A percentile compares a stretch with the other conserved stretches of the same genome.
Evolutionary conservation across 441 rosid species (phyloP).

Genomic region (Eruca vesicaria): DNA sequence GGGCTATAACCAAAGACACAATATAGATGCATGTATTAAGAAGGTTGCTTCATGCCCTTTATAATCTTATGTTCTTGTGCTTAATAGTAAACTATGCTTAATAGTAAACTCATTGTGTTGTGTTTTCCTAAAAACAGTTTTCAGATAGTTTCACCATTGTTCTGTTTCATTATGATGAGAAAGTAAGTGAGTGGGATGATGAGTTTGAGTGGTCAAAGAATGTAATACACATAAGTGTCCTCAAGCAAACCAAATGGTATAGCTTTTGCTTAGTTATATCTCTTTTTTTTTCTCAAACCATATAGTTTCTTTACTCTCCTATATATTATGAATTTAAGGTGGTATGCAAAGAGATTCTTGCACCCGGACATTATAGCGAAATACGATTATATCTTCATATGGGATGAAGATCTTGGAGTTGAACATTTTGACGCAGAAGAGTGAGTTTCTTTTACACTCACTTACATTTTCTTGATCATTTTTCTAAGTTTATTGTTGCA

Average conservation of each 20-base stretch:
- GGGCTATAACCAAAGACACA: slow-evolving; percentile 72
- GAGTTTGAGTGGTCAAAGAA: slow-evolving; percentile 95
- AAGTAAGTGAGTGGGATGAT: slow-evolving; percentile 86
- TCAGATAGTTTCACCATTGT: slow-evolving; percentile 82
- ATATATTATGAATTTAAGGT: slow-evolving; percentile 47
- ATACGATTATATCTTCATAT: slow-evolving; percentile 93
- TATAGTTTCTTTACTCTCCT: neutral
- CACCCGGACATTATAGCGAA: slow-evolving; percentile 96
- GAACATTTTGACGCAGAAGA: slow-evolving; percentile 89
- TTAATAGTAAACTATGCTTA: slow-evolving; percentile 1
- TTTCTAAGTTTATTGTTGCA: slow-evolving; percentile 25
- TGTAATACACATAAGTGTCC: slow-evolving; percentile 85
- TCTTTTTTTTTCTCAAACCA: neutral
- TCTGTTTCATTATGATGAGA: slow-evolving; percentile 95
- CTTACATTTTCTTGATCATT: neutral
- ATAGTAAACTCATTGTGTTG: slow-evolving; percentile 17
- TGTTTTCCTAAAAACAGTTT: slow-evolving; percentile 49
- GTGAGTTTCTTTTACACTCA: slow-evolving; percentile 45
- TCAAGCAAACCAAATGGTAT: slow-evolving; percentile 88
- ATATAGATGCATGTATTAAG: slow-evolving; percentile 78
- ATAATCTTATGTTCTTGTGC: neutral
- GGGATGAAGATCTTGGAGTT: slow-evolving; percentile 99
- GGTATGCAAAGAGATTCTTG: slow-evolving; percentile 99
- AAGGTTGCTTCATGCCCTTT: slow-evolving; percentile 54
- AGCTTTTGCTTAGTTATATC: neutral